These are phyloP conservation scores for Aurantiochytrium sp. DNA, from an alignment of 108 stramenopile genomes.

Conservation along the genomic window DNA sequence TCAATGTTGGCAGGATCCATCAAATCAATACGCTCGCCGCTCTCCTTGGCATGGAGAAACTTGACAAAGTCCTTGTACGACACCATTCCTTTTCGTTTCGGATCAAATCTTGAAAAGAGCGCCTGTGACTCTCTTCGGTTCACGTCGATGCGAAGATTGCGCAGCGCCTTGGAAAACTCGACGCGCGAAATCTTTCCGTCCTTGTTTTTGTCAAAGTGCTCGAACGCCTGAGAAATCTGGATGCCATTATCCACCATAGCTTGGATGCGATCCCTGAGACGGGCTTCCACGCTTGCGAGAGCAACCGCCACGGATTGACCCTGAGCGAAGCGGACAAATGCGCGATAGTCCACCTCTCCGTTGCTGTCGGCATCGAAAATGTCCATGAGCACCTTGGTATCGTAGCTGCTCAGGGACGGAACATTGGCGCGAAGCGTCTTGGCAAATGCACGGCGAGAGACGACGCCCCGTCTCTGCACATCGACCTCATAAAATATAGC, in stretches of 20 bases:
- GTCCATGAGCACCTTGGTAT: background rate
- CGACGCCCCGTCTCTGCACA: background rate
- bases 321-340: background rate
- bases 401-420: background rate
- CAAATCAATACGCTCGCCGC: background rate
- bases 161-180: constrained; percentile 8
- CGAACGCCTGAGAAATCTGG: background rate
- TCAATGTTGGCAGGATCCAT: background rate
- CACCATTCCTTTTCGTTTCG: background rate
- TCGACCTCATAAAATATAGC: background rate
- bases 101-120: constrained; percentile 15
- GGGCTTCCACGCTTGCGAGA: background rate
- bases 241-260: background rate
- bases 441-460: background rate
- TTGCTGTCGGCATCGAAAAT: background rate
- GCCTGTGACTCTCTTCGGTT: background rate
- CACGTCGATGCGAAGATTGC: constrained; percentile 14
- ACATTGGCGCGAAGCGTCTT: background rate
- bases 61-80: constrained; percentile 19
- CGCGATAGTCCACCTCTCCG: background rate
- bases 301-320: background rate
- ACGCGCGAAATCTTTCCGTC: background rate
- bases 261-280: background rate
- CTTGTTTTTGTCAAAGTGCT: constrained; percentile 5
- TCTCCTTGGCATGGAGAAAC: background rate